Conservation (phyloP, 176 grass and related monocot species). For the Triticum turgidum region DNA sequence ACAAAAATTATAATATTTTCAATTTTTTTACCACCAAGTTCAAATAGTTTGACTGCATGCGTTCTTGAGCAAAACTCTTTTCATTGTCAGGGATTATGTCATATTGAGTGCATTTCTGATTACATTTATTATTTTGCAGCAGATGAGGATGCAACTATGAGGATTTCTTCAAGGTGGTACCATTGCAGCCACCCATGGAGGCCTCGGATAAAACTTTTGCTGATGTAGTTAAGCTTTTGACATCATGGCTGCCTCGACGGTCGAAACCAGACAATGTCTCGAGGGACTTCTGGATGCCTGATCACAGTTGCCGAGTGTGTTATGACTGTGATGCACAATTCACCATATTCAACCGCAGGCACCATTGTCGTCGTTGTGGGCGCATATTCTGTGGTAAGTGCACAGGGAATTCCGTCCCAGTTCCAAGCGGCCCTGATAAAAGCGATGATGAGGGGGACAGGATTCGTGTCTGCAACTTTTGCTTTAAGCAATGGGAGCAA, state of each 20-base stretch:
- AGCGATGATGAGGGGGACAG: conserved; percentile 56
- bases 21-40: background rate
- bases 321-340: conserved; percentile 83
- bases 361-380: conserved; percentile 94
- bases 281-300: conserved; percentile 94
- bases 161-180: conserved; percentile 34
- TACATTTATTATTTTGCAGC: conserved; percentile 22
- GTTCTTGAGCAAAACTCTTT: background rate
- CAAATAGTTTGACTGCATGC: background rate
- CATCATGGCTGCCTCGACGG: conserved; percentile 63
- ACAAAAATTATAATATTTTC: conserved; percentile 4
- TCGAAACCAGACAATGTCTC: conserved; percentile 81
- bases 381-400: conserved; percentile 94
- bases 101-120: background rate
- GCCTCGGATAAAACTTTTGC: conserved; percentile 53
- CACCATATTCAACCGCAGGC: conserved; percentile 85
- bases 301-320: conserved; percentile 84
- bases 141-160: conserved; percentile 53
- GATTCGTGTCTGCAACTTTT: conserved; percentile 84
- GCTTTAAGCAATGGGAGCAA: conserved; percentile 84
- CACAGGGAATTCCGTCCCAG: conserved; percentile 70
- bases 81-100: background rate
- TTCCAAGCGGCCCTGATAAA: conserved; percentile 33
- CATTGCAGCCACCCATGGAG: conserved; percentile 46
- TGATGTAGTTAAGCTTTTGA: conserved; percentile 65